Evolutionary conservation across 768 basidiomycete genomes (phyloP).

Genomic region (Psilocybe cubensis): DNA sequence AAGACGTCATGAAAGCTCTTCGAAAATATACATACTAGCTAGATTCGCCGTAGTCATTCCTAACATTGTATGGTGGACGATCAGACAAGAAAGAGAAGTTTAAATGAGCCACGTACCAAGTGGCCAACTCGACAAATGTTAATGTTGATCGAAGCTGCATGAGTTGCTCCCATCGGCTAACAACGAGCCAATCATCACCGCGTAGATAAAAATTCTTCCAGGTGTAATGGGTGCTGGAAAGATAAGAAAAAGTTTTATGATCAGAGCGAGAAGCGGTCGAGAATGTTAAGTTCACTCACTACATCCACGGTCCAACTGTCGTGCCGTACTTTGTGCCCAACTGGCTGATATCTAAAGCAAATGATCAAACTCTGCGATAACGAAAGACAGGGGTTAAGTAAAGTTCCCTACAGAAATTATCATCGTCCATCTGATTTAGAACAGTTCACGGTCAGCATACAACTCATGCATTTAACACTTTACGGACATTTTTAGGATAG

Average conservation of each 20-base stretch:
- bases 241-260: neutral
- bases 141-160: slow-evolving; percentile 56
- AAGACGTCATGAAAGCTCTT: neutral
- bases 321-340: slow-evolving; percentile 48
- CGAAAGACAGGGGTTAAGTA: neutral
- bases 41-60: slow-evolving; percentile 82
- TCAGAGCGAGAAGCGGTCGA: neutral
- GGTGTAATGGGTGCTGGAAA: slow-evolving; percentile 49
- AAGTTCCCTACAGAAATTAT: slow-evolving; percentile 46
- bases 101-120: slow-evolving; percentile 48
- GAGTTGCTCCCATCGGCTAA: slow-evolving; percentile 73
- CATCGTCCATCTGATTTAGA: slow-evolving; percentile 41
- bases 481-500: slow-evolving; percentile 42
- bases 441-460: neutral
- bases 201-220: slow-evolving; percentile 72
- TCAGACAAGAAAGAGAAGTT: neutral
- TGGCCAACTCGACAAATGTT: slow-evolving; percentile 68
- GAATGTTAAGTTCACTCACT: slow-evolving; percentile 30
- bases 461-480: neutral
- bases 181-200: slow-evolving; percentile 69
- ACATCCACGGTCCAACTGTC: slow-evolving; percentile 52
- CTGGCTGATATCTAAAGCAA: slow-evolving; percentile 41
- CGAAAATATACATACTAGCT: slow-evolving; percentile 50
- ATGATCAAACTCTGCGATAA: neutral
- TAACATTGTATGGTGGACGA: slow-evolving; percentile 16